These are phyloP conservation scores for Plasmodium sp. DNA, from an alignment of 169 alveolate species.

Conservation along the genomic window DNA sequence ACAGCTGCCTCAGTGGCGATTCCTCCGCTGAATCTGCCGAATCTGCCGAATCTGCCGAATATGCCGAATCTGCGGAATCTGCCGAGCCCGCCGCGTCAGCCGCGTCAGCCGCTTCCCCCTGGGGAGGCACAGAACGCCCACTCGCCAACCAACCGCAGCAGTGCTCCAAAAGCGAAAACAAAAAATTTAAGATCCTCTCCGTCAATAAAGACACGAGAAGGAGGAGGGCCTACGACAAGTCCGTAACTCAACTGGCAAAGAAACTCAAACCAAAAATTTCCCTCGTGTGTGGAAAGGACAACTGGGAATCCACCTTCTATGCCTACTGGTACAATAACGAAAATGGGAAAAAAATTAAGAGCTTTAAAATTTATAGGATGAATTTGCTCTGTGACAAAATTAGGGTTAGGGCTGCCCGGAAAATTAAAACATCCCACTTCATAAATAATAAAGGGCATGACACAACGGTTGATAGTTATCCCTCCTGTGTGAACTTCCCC, in stretches of 20 bases:
- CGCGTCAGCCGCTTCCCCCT: not conserved
- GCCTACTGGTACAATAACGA: constrained; percentile 81
- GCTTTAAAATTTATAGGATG: constrained; percentile 76
- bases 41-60: too few species aligned
- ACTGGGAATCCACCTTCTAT: constrained; percentile 86
- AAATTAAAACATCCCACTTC: constrained; percentile 32
- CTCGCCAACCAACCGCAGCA: not conserved
- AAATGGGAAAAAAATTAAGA: constrained; percentile 73
- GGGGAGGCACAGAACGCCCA: not conserved
- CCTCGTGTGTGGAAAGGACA: constrained; percentile 82
- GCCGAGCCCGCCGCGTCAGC: too few species aligned
- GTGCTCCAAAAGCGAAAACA: constrained; percentile 2
- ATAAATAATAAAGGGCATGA: not conserved
- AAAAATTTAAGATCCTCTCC: constrained; percentile 21
- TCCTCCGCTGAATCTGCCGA: not conserved
- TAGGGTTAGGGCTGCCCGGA: constrained; percentile 78
- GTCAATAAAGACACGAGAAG: constrained; percentile 77
- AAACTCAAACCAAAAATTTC: constrained; percentile 78
- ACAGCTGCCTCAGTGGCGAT: not conserved
- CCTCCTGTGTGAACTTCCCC: not conserved
- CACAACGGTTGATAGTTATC: not conserved
- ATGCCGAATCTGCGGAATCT: too few species aligned
- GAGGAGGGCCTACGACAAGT: constrained; percentile 75
- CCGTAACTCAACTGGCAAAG: constrained; percentile 76
- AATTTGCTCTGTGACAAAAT: constrained; percentile 82